Evolutionary conservation across 495 filamentous ascomycete genomes (phyloP).

Genomic region (Xylaria longipes): DNA sequence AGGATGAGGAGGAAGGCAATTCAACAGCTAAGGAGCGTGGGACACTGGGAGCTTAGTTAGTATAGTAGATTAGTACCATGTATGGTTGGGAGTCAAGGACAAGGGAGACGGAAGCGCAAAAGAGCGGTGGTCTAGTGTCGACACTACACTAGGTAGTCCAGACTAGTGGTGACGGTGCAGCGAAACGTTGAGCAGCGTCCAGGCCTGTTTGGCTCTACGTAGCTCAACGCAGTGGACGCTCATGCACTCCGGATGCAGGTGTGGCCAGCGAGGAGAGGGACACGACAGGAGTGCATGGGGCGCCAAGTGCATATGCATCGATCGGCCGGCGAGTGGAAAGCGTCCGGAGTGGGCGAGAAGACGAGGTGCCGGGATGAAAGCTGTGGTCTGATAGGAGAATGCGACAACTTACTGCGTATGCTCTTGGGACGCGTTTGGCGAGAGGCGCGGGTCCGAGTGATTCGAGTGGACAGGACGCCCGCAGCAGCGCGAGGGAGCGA

Average conservation of each 20-base stretch:
- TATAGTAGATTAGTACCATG: neutral
- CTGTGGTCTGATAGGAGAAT: conserved; percentile 26
- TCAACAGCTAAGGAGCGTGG: conserved; percentile 1
- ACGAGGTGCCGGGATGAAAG: conserved; percentile 22
- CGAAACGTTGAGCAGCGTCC: conserved; percentile 25
- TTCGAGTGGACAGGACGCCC: conserved; percentile 34
- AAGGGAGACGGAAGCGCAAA: conserved; percentile 30
- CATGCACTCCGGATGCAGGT: conserved; percentile 44
- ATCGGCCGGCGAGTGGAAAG: conserved; percentile 38
- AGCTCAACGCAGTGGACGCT: conserved; percentile 29
- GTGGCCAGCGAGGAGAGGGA: conserved; percentile 42
- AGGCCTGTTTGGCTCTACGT: conserved; percentile 25
- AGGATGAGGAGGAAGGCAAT: conserved; percentile 8
- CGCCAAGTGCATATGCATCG: conserved; percentile 42
- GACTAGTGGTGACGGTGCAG: conserved; percentile 26
- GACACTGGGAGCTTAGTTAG: conserved; percentile 2
- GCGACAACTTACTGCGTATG: conserved; percentile 14
- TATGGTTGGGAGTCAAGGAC: conserved; percentile 22
- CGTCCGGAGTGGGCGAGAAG: conserved; percentile 21
- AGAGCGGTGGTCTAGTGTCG: conserved; percentile 26
- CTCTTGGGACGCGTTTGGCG: conserved; percentile 36
- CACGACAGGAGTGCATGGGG: conserved; percentile 40
- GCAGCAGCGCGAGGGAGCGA: conserved; percentile 30
- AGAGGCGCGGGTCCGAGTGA: conserved; percentile 36
- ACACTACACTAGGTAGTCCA: neutral